Percentiles rank a stretch among this genome's conserved stretches.
phyloP scores from a whole-genome alignment of 305 asterid genomes.

The Petunia hybrid region DNA sequence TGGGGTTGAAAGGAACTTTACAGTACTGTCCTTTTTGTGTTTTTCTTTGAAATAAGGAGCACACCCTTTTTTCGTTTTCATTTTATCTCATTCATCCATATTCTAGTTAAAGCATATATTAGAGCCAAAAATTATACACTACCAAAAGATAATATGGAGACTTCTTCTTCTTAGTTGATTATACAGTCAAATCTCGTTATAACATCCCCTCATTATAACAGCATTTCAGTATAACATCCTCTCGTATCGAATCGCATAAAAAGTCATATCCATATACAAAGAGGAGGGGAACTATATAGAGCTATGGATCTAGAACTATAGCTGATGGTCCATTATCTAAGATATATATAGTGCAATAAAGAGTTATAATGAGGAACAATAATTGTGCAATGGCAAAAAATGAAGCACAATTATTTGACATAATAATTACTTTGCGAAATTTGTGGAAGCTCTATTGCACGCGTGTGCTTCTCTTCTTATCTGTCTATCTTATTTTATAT shows the following conservation, averaged over 20 bases:
- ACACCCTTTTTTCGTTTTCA: neutral
- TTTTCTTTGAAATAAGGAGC: neutral
- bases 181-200: no score
- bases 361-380: constrained; percentile 40
- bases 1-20: constrained; percentile 14
- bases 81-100: neutral
- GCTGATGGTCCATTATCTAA: neutral
- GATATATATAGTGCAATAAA: constrained; percentile 29
- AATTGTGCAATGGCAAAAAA: constrained; percentile 43
- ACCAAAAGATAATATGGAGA: neutral
- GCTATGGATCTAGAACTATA: neutral
- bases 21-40: neutral
- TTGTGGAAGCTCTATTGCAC: constrained; percentile 42
- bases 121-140: neutral
- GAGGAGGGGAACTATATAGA: no score
- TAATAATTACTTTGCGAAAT: constrained; percentile 45
- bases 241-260: no score
- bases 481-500: no score
- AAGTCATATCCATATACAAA: no score
- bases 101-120: neutral
- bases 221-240: no score
- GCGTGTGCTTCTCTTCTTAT: constrained; percentile 16
- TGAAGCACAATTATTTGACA: constrained; percentile 52
- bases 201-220: no score
- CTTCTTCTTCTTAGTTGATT: neutral